Conservation (phyloP, 306 rosid genomes). For the Vigna hirtella region DNA sequence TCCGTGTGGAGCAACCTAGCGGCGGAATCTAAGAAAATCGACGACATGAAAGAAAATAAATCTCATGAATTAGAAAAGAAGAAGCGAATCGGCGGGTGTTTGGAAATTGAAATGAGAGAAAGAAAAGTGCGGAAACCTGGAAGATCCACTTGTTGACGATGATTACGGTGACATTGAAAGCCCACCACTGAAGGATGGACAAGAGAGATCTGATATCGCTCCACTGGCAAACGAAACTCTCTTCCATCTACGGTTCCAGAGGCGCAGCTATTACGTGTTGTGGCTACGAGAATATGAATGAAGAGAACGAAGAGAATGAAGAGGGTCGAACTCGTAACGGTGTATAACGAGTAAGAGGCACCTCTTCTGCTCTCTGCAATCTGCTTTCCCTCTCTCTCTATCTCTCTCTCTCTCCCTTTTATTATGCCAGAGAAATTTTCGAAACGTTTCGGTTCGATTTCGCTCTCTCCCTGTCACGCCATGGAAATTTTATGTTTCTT, state of each 20-base stretch:
- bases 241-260: constrained; percentile 59
- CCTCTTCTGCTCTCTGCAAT: constrained; percentile 47
- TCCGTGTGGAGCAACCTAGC: not conserved
- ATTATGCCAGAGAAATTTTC: not conserved
- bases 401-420: constrained; percentile 31
- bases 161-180: constrained; percentile 89
- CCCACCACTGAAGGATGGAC: constrained; percentile 96
- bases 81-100: not conserved
- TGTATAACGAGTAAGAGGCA: constrained; percentile 21
- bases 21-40: not conserved
- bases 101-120: not conserved
- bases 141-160: constrained; percentile 99
- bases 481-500: constrained; percentile 40
- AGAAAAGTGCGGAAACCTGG: constrained; percentile 59
- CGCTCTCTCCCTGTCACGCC: constrained; percentile 42
- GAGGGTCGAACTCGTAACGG: constrained; percentile 22
- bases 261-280: not conserved
- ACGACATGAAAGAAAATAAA: not conserved
- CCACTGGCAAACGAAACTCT: constrained; percentile 71
- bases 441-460: constrained; percentile 45
- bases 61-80: not conserved
- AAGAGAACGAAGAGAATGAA: not conserved
- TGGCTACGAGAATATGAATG: not conserved
- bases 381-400: constrained; percentile 34
- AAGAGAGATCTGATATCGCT: constrained; percentile 80